Evolutionary conservation across 2,329 filamentous ascomycete species (phyloP).

Genomic region (Aspergillus sp.): DNA sequence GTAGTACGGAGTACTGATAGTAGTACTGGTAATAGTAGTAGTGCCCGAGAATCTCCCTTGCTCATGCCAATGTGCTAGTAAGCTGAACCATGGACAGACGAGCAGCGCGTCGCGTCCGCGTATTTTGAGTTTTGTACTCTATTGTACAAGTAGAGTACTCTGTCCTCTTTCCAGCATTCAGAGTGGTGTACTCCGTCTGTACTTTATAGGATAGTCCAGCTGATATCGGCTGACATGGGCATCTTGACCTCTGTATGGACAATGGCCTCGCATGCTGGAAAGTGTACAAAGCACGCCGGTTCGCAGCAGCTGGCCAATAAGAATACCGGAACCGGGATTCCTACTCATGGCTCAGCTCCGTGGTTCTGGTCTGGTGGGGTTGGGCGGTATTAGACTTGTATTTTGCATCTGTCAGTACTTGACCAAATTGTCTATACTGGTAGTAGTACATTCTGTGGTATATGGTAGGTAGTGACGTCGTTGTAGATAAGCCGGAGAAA

Average conservation of each 20-base stretch:
- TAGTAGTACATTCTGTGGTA: background rate
- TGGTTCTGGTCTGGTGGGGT: background rate
- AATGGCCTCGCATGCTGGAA: background rate
- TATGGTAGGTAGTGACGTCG: background rate
- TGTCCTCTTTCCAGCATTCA: no score
- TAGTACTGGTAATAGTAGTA: no score
- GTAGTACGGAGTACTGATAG: no score
- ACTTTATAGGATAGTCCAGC: no score
- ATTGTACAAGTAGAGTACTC: no score
- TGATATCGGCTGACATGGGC: no score
- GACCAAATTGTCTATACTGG: background rate
- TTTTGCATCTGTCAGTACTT: no score
- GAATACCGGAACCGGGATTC: constrained; percentile 1
- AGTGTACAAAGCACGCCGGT: constrained; percentile 2
- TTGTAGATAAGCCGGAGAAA: background rate
- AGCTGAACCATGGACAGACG: no score
- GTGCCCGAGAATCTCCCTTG: background rate
- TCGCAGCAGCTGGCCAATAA: constrained; percentile 6
- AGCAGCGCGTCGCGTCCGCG: constrained; percentile 10
- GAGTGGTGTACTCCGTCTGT: no score
- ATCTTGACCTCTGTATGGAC: background rate
- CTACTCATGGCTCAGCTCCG: constrained; percentile 6
- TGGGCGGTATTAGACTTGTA: background rate
- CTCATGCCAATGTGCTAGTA: constrained; percentile 1
- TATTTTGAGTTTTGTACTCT: background rate